Conservation (phyloP, 768 basidiomycete genomes). For the Lactifluus echinatus region DNA sequence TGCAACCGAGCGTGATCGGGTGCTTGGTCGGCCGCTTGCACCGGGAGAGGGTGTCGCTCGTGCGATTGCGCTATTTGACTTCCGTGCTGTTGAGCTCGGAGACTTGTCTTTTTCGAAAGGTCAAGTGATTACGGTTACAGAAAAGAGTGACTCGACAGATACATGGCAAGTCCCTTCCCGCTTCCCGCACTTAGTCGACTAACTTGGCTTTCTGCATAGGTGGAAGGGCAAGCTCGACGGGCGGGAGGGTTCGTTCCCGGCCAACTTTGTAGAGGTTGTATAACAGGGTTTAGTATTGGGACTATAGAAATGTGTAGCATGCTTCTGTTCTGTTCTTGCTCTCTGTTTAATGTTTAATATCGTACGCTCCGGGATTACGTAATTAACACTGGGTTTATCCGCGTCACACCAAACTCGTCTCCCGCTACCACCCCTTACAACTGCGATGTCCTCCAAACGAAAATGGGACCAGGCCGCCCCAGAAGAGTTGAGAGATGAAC, state of each 20-base stretch:
- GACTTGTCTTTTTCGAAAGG: slow-evolving; percentile 73
- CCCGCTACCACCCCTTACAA: not conserved
- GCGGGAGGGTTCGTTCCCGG: slow-evolving; percentile 65
- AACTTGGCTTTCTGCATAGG: slow-evolving; percentile 32
- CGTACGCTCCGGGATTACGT: not conserved
- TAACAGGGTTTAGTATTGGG: too few relatives aligned
- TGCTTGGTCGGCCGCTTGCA: slow-evolving; percentile 39
- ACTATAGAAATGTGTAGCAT: too few relatives aligned
- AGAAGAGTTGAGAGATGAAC: slow-evolving; percentile 38
- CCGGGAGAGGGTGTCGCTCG: slow-evolving; percentile 56
- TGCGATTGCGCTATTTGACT: slow-evolving; percentile 69
- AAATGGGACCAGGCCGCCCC: slow-evolving; percentile 67
- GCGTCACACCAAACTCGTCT: not conserved
- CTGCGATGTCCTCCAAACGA: slow-evolving; percentile 59
- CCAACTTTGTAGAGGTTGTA: slow-evolving; percentile 72
- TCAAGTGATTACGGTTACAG: slow-evolving; percentile 58
- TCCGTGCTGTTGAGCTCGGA: slow-evolving; percentile 63
- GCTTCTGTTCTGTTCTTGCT: not conserved
- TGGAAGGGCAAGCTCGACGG: slow-evolving; percentile 66
- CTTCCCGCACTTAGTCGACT: not conserved
- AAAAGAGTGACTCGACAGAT: slow-evolving; percentile 62
- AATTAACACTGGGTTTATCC: not conserved
- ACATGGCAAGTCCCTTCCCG: slow-evolving; percentile 63
- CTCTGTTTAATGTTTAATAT: too few relatives aligned
- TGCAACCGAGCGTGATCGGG: slow-evolving; percentile 26